Conservation (phyloP, 148 eudicot genomes). For the Cornus controversa region DNA sequence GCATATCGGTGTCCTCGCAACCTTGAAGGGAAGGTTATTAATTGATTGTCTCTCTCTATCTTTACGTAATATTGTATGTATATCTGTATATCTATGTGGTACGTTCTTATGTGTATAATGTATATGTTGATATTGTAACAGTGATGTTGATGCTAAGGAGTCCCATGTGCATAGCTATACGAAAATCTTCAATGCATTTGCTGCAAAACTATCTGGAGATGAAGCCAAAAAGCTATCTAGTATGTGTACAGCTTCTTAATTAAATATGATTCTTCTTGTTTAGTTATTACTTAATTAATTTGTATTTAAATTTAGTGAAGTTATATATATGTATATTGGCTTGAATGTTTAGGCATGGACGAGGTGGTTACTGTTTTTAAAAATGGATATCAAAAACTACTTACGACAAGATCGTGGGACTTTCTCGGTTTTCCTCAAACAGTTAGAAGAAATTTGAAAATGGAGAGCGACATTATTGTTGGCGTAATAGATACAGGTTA, state of each 20-base stretch:
- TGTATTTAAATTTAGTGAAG: too few relatives aligned
- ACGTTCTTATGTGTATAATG: background rate
- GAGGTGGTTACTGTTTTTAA: conserved; percentile 53
- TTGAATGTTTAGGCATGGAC: conserved; percentile 51
- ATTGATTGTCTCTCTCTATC: conserved; percentile 1
- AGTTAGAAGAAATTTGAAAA: conserved; percentile 50
- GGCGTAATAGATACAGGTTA: conserved; percentile 81
- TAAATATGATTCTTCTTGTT: background rate
- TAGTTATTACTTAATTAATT: too few relatives aligned
- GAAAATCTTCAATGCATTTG: conserved; percentile 81
- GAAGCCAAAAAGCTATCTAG: conserved; percentile 66
- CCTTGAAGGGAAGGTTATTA: conserved; percentile 66
- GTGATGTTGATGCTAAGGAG: conserved; percentile 62
- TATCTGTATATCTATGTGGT: background rate
- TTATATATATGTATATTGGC: too few relatives aligned
- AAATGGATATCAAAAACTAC: conserved; percentile 63
- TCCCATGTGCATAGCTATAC: conserved; percentile 80
- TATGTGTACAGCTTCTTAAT: conserved; percentile 17
- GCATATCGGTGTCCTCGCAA: conserved; percentile 56
- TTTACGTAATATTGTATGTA: too few relatives aligned
- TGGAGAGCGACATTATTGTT: conserved; percentile 61
- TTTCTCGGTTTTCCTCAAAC: conserved; percentile 63
- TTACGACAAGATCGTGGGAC: conserved; percentile 91
- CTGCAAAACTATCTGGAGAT: conserved; percentile 61
- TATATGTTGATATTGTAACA: conserved; percentile 18